Evolutionary conservation across 306 rosid genomes (phyloP).

Genomic region (Quercus aquifolioides): DNA sequence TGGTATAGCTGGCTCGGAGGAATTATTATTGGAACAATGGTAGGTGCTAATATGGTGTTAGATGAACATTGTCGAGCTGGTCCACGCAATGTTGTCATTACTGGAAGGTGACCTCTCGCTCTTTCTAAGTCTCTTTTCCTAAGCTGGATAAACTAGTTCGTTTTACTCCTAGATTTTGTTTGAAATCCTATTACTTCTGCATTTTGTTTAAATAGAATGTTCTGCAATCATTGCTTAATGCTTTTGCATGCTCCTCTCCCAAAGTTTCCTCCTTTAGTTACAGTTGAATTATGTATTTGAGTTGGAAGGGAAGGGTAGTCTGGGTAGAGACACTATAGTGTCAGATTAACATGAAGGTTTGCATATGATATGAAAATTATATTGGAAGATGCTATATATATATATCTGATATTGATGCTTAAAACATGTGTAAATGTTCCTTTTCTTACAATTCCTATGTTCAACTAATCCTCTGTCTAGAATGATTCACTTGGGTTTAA

Average conservation of each 20-base stretch:
- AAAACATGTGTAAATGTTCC: not conserved
- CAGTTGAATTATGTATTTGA: not conserved
- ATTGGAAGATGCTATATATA: not conserved
- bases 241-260: not conserved
- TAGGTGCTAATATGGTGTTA: conserved; percentile 86
- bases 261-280: not conserved
- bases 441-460: not conserved
- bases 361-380: not conserved
- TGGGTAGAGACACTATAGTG: not conserved
- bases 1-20: conserved; percentile 99
- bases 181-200: not conserved
- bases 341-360: not conserved
- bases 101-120: conserved; percentile 68
- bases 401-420: not conserved
- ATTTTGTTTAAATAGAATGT: not conserved
- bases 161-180: not conserved
- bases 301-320: too few species aligned
- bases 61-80: conserved; percentile 93
- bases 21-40: conserved; percentile 89
- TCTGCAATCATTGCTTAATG: not conserved
- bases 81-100: conserved; percentile 87
- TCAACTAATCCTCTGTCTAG: not conserved
- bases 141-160: not conserved
- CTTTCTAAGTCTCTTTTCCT: not conserved
- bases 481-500: not conserved